phyloP scores from a whole-genome alignment of 2,329 filamentous ascomycete species.

The Paradendryphiella salina region DNA sequence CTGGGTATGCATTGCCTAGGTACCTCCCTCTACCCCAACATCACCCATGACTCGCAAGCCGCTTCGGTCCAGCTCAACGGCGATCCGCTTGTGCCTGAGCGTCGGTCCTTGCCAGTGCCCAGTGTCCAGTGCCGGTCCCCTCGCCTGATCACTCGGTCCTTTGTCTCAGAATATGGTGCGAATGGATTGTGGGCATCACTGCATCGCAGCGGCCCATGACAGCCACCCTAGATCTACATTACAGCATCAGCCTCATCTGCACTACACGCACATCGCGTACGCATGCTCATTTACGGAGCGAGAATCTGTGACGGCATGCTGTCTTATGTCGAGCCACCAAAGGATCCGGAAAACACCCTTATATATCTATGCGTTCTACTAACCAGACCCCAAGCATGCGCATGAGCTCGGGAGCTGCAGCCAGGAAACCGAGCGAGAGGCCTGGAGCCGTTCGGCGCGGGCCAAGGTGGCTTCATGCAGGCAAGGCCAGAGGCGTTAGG shows the following conservation, averaged over 20 bases:
- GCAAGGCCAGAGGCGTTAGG: constrained; percentile 37
- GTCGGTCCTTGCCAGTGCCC: constrained; percentile 16
- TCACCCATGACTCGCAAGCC: constrained; percentile 17
- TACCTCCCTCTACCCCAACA: constrained; percentile 8
- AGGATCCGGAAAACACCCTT: constrained; percentile 28
- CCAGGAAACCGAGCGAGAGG: constrained; percentile 32
- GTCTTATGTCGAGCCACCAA: constrained; percentile 20
- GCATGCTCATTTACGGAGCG: constrained; percentile 19
- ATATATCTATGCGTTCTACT: constrained; percentile 15
- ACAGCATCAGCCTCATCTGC: constrained; percentile 20
- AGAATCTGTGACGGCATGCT: constrained; percentile 21
- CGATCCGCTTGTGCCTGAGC: constrained; percentile 22
- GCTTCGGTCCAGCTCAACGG: constrained; percentile 18
- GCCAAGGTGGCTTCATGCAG: constrained; percentile 40
- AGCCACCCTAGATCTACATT: constrained; percentile 18
- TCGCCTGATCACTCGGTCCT: constrained; percentile 15
- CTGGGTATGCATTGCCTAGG: no score
- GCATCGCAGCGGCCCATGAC: constrained; percentile 9
- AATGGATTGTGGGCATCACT: constrained; percentile 15
- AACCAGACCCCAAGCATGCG: constrained; percentile 22
- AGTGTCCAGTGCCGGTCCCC: constrained; percentile 9
- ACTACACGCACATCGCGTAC: constrained; percentile 14
- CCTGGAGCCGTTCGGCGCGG: constrained; percentile 30
- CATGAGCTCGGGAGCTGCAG: constrained; percentile 36
- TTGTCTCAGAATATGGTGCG: constrained; percentile 14